phyloP scores from a whole-genome alignment of 1,139 yeast species.

The Sugiyamaella novakii region DNA sequence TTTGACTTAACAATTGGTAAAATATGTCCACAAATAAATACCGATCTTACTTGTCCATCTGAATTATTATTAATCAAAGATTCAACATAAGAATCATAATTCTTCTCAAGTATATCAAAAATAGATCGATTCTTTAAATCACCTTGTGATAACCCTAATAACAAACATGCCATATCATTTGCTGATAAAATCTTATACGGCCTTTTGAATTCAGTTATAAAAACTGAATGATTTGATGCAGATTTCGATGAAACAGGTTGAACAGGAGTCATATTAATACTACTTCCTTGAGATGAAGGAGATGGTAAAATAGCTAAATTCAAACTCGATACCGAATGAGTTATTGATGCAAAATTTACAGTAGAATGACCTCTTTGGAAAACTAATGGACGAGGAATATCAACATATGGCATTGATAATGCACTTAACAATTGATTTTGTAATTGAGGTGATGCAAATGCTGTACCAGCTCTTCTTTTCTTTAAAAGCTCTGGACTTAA shows the following conservation, averaged over 20 bases:
- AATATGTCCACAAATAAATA: conserved; percentile 59
- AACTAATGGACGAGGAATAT: conserved; percentile 20
- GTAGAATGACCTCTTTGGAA: conserved; percentile 12
- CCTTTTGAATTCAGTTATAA: conserved; percentile 71
- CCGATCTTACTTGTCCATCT: conserved; percentile 29
- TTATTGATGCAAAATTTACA: conserved; percentile 17
- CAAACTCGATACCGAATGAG: conserved; percentile 30
- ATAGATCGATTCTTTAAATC: conserved; percentile 65
- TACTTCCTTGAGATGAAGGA: conserved; percentile 13
- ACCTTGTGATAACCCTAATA: conserved; percentile 76
- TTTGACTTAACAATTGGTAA: conserved; percentile 53
- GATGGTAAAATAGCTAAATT: conserved; percentile 25
- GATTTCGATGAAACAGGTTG: conserved; percentile 38
- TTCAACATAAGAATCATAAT: conserved; percentile 45
- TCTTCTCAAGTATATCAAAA: conserved; percentile 76
- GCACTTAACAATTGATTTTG: conserved; percentile 35
- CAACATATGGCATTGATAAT: conserved; percentile 38
- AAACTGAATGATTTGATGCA: conserved; percentile 55
- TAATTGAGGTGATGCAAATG: conserved; percentile 10
- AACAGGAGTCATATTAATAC: conserved; percentile 31
- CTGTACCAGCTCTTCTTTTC: conserved; percentile 4
- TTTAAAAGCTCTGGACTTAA: neutral
- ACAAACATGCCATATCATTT: conserved; percentile 84
- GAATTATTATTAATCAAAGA: conserved; percentile 11
- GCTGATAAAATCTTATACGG: conserved; percentile 87